phyloP scores from a whole-genome alignment of 106 monocot species.

The Dioscorea dumetorum region DNA sequence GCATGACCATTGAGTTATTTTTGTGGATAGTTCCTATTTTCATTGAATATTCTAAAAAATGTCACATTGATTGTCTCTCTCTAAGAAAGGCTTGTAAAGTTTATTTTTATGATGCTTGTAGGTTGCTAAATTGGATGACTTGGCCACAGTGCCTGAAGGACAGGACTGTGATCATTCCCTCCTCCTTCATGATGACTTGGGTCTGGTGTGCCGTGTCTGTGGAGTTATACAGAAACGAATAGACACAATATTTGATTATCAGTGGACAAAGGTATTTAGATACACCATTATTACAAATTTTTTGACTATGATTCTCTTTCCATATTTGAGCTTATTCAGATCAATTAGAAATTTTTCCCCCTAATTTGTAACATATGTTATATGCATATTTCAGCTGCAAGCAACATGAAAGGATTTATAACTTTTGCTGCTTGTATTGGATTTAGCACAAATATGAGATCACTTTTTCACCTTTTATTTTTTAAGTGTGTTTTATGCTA shows the following conservation, averaged over 20 bases:
- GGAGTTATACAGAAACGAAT: constrained; percentile 75
- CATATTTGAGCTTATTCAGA: too few relatives aligned
- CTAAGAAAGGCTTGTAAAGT: too few relatives aligned
- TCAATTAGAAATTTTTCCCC: too few relatives aligned
- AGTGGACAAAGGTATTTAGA: constrained; percentile 69
- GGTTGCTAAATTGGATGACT: constrained; percentile 28
- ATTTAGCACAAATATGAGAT: too few relatives aligned
- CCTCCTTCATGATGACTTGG: constrained; percentile 64
- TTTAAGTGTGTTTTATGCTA: too few relatives aligned
- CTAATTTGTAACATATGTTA: too few relatives aligned
- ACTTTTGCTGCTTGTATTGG: too few relatives aligned
- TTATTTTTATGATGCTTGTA: constrained; percentile 11
- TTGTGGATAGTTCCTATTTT: neutral
- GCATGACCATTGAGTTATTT: neutral
- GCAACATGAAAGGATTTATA: too few relatives aligned
- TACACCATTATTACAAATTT: neutral
- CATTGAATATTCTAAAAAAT: too few relatives aligned
- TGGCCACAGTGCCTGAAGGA: constrained; percentile 16
- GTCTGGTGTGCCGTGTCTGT: constrained; percentile 77
- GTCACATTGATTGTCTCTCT: too few relatives aligned
- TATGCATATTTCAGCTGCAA: too few relatives aligned
- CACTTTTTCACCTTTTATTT: too few relatives aligned
- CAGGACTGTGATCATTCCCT: constrained; percentile 51
- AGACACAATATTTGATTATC: constrained; percentile 79
- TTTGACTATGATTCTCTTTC: neutral